Conservation (phyloP, 768 basidiomycete genomes). For the Mycena olivaceomarginata region DNA sequence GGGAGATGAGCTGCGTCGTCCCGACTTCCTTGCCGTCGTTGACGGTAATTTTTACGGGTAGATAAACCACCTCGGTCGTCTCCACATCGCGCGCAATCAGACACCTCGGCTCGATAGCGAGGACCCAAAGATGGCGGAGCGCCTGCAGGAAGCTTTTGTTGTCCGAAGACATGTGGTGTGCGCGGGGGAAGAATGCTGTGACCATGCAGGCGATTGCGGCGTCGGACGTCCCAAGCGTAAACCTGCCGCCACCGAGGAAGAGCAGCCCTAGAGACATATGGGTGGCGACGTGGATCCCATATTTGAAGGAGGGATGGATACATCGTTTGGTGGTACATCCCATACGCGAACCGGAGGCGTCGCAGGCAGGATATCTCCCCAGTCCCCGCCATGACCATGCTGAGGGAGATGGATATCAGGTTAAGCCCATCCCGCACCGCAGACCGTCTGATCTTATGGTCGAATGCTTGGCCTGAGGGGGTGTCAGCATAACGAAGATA, state of each 20-base stretch:
- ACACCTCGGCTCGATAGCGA: conserved; percentile 96
- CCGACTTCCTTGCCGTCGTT: conserved; percentile 78
- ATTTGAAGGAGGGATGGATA: conserved; percentile 82
- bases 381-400: conserved; percentile 98
- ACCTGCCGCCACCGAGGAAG: conserved; percentile 95
- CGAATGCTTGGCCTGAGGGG: conserved; percentile 83
- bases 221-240: conserved; percentile 93
- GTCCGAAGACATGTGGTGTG: conserved; percentile 85
- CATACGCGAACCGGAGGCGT: conserved; percentile 92
- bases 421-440: conserved; percentile 93
- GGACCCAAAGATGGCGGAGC: conserved; percentile 95
- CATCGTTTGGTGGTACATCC: conserved; percentile 83
- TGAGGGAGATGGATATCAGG: conserved; percentile 88
- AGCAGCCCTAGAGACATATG: conserved; percentile 94
- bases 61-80: conserved; percentile 91
- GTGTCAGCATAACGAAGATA: conserved; percentile 25
- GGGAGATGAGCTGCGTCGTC: conserved; percentile 90
- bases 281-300: conserved; percentile 92
- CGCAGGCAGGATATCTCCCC: conserved; percentile 94
- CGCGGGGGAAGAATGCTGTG: conserved; percentile 94
- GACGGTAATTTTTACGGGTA: conserved; percentile 92
- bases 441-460: conserved; percentile 91
- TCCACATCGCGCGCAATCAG: conserved; percentile 95
- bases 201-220: conserved; percentile 94
- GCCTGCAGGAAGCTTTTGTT: conserved; percentile 95